These are phyloP conservation scores for Microthlaspi erraticum DNA, from an alignment of 345 rosid genomes.

Conservation along the genomic window DNA sequence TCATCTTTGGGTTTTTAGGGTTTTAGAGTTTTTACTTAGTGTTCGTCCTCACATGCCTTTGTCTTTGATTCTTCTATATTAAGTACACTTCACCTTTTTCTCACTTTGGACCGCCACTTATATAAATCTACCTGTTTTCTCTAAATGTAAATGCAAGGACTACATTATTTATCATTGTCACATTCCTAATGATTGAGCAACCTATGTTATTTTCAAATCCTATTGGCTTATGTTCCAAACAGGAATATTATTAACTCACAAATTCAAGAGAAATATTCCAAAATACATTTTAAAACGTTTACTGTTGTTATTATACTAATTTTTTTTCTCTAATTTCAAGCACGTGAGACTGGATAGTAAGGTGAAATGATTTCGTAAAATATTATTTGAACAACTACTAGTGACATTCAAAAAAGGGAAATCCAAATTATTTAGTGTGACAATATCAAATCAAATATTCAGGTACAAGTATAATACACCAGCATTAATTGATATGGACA, in stretches of 20 bases:
- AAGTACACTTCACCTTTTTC: slow-evolving; percentile 27
- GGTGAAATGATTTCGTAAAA: not conserved
- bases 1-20: slow-evolving; percentile 22
- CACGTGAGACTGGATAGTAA: not conserved
- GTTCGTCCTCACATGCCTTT: slow-evolving; percentile 38
- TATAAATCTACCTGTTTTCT: not conserved
- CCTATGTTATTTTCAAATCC: slow-evolving; percentile 1
- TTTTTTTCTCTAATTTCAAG: not conserved
- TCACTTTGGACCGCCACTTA: slow-evolving; percentile 15
- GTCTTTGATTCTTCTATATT: slow-evolving; percentile 33
- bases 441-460: not conserved
- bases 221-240: slow-evolving; percentile 7
- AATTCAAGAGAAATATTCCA: too few relatives aligned
- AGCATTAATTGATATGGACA: slow-evolving; percentile 20
- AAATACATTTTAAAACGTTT: too few relatives aligned
- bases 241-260: not conserved
- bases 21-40: not conserved
- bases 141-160: not conserved
- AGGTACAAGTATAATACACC: not conserved
- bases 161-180: not conserved
- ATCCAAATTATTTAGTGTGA: slow-evolving; percentile 15
- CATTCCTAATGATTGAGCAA: slow-evolving; percentile 1
- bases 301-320: not conserved
- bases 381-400: slow-evolving; percentile 11
- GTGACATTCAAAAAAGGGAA: slow-evolving; percentile 18